Conservation (phyloP, 1,139 yeast species). For the Debaryomyces udenii region DNA sequence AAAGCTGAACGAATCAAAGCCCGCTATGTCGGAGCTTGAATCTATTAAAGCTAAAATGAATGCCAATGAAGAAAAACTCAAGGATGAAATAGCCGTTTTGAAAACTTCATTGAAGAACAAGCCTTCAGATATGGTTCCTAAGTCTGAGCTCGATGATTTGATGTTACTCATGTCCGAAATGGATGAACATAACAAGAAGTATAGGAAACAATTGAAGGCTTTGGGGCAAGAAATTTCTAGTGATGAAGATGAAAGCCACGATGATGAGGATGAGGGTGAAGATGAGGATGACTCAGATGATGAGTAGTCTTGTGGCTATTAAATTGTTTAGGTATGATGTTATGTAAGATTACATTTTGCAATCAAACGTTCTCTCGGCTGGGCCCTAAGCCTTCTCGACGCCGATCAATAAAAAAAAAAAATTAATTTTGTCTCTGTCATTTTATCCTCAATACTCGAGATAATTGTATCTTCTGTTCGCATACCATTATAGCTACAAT, state of each 20-base stretch:
- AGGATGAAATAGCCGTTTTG: conserved; percentile 16
- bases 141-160: conserved; percentile 71
- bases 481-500: neutral
- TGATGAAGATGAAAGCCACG: conserved; percentile 48
- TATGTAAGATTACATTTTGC: no score
- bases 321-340: no score
- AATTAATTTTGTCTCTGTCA: no score
- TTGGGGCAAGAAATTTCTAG: conserved; percentile 54
- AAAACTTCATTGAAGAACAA: conserved; percentile 20
- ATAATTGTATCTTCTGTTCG: no score
- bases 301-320: no score
- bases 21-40: conserved; percentile 11
- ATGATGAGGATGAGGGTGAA: conserved; percentile 15
- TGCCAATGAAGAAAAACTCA: conserved; percentile 14
- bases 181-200: conserved; percentile 66
- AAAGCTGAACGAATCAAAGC: conserved; percentile 12
- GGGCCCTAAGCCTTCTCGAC: no score
- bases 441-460: no score
- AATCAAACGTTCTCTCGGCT: no score
- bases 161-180: conserved; percentile 74
- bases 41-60: conserved; percentile 3
- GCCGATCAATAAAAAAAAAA: no score
- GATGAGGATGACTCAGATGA: conserved; percentile 1
- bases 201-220: conserved; percentile 53
- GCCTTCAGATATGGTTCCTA: conserved; percentile 42